Base-by-base conservation (phyloP, 2,329 filamentous ascomycete genomes). In the Aureobasidium sp. region DNA sequence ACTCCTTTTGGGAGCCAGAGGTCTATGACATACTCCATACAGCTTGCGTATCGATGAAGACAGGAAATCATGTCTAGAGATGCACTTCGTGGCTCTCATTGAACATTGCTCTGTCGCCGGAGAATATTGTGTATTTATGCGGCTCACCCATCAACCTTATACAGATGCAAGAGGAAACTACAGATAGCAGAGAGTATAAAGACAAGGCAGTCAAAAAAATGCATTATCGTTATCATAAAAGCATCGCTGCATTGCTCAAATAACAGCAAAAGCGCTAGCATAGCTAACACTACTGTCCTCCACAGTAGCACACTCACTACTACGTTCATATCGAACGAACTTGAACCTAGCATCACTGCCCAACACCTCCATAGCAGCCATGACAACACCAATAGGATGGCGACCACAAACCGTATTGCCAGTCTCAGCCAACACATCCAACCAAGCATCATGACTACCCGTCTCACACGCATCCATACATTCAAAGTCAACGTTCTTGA, bases 401-500 rank as follows among this genome's bases (percentile, higher is more conserved):
- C 95, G 86, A 4, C 96, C 96, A 74, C 96, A 99, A 0, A 99
- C 93, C 0, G 96, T 98, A 73, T 99, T 99, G 18, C 88, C 88
- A 0, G 95, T 98, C 42, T 87, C 80, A 61, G 84, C 79, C 25
- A 99, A 78, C 45, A 89, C 90, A 3, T 87, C 82, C 20, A 93
- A 82, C 77, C 98, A 98, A 0, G 78, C 81, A 27, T 87, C 81
- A 72, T 97, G 92, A 10, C 80, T 84, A 1, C 95, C 95, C 3
- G 89, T 90, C 75, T 95, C 90, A 47, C 98, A 93, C 0, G 93
- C 94, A 59, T 91, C 88, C 86, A 98, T 98, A 47, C 93, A 93
- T 40, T 91, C 84, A 67, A 91, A 86, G 75, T 99, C 96, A 20
- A 98, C 85, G 1, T 87, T 81, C 27, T 89, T 89, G 72, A 99